Conservation (phyloP, 2,329 filamentous ascomycete genomes). For the Fusarium nisikadoi region DNA sequence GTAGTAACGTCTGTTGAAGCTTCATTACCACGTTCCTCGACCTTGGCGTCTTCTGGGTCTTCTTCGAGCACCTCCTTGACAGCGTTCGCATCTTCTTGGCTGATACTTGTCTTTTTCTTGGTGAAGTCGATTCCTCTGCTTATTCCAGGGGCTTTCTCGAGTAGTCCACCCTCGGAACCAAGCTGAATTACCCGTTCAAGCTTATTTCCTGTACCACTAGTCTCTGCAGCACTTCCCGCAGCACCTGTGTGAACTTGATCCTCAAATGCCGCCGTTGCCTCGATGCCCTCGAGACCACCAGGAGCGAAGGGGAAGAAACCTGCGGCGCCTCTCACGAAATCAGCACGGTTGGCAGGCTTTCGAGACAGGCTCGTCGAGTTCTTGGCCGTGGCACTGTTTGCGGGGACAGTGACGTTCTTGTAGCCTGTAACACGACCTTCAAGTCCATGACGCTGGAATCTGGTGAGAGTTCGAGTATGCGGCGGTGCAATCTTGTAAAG, state of each 20-base stretch:
- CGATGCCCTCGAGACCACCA: conserved; percentile 86
- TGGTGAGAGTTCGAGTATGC: conserved; percentile 92
- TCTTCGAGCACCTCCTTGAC: conserved; percentile 71
- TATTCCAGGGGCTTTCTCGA: conserved; percentile 86
- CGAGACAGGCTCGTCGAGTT: conserved; percentile 90
- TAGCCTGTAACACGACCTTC: conserved; percentile 95
- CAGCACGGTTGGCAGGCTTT: conserved; percentile 85
- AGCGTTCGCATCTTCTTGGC: conserved; percentile 73
- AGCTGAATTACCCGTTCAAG: conserved; percentile 91
- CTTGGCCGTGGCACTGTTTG: conserved; percentile 89
- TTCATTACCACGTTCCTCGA: conserved; percentile 45
- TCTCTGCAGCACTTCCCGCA: conserved; percentile 53
- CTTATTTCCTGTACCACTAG: conserved; percentile 61
- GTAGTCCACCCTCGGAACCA: conserved; percentile 77
- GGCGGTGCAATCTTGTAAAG: conserved; percentile 89
- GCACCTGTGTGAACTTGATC: conserved; percentile 73
- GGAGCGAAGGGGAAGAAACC: conserved; percentile 96
- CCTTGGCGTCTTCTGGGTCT: conserved; percentile 57
- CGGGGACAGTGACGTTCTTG: conserved; percentile 90
- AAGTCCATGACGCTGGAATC: conserved; percentile 90
- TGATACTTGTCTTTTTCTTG: conserved; percentile 65
- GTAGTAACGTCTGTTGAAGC: conserved; percentile 31
- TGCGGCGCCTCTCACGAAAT: conserved; percentile 91
- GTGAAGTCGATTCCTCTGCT: conserved; percentile 79
- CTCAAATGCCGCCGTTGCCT: conserved; percentile 85